phyloP scores from a whole-genome alignment of 306 rosid species.

The Malus fusca region DNA sequence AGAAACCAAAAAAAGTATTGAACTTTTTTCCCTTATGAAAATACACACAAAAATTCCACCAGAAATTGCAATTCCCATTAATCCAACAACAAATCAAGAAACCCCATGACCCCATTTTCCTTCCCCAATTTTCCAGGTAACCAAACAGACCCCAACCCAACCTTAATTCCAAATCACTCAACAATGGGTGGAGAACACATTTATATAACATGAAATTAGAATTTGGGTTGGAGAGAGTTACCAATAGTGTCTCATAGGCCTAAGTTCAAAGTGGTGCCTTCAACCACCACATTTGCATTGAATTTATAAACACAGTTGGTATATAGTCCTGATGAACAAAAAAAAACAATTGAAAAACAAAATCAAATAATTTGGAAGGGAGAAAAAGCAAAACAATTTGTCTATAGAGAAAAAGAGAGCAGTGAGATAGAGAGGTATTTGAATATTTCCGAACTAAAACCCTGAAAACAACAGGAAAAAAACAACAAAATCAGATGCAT shows the following conservation, averaged over 20 bases:
- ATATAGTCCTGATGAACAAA: conserved; percentile 57
- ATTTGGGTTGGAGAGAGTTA: conserved; percentile 7
- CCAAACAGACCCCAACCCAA: neutral
- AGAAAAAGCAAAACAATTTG: neutral
- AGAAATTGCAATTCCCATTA: neutral
- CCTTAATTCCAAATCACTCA: neutral
- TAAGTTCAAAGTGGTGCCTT: conserved; percentile 72
- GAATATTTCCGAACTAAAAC: neutral
- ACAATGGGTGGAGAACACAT: neutral
- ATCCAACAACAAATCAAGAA: neutral
- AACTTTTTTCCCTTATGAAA: neutral
- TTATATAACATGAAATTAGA: neutral
- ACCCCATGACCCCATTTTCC: neutral
- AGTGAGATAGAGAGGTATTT: neutral
- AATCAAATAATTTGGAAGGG: neutral
- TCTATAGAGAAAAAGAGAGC: neutral
- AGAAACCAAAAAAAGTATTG: neutral
- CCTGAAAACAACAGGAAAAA: conserved; percentile 7
- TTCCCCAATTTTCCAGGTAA: neutral
- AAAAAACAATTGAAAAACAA: neutral
- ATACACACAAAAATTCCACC: neutral
- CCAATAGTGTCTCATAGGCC: conserved; percentile 94
- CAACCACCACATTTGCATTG: conserved; percentile 91
- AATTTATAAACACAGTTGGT: conserved; percentile 86
- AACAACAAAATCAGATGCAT: conserved; percentile 28